Conservation (phyloP, 2,329 filamentous ascomycete genomes). For the Cladosporium phlei region DNA sequence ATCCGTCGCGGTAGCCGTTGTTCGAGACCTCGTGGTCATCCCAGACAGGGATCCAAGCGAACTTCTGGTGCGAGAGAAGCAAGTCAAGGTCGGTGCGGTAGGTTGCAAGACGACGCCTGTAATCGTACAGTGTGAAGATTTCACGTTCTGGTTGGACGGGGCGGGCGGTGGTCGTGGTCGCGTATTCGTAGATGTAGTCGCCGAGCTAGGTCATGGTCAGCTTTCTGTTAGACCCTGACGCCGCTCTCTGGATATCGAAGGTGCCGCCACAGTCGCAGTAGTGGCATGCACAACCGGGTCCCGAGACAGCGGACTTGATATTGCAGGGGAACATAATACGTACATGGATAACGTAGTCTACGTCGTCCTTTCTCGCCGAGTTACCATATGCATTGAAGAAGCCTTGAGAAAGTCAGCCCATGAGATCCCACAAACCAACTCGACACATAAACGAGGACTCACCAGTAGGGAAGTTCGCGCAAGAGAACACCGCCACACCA, state of each 20-base stretch:
- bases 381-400: slow-evolving; percentile 29
- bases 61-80: slow-evolving; percentile 36
- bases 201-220: slow-evolving; percentile 29
- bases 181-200: slow-evolving; percentile 43
- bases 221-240: slow-evolving; percentile 20
- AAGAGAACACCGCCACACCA: slow-evolving; percentile 25
- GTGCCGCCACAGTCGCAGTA: too few relatives aligned
- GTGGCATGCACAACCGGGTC: too few relatives aligned
- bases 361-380: slow-evolving; percentile 29
- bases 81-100: slow-evolving; percentile 40
- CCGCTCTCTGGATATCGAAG: too few relatives aligned
- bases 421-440: neutral
- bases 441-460: neutral
- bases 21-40: slow-evolving; percentile 37
- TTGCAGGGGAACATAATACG: neutral
- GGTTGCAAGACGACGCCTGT: slow-evolving; percentile 38
- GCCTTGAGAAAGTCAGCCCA: neutral
- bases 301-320: neutral
- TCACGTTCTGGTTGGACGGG: slow-evolving; percentile 32
- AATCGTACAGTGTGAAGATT: slow-evolving; percentile 41
- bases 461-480: slow-evolving; percentile 25
- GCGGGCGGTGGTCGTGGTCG: slow-evolving; percentile 30
- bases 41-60: slow-evolving; percentile 42
- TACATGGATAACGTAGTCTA: slow-evolving; percentile 36
- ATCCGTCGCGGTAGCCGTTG: slow-evolving; percentile 40